Evolutionary conservation across 805 yeast genomes (phyloP).

Genomic region (Suhomyces prunicola): DNA sequence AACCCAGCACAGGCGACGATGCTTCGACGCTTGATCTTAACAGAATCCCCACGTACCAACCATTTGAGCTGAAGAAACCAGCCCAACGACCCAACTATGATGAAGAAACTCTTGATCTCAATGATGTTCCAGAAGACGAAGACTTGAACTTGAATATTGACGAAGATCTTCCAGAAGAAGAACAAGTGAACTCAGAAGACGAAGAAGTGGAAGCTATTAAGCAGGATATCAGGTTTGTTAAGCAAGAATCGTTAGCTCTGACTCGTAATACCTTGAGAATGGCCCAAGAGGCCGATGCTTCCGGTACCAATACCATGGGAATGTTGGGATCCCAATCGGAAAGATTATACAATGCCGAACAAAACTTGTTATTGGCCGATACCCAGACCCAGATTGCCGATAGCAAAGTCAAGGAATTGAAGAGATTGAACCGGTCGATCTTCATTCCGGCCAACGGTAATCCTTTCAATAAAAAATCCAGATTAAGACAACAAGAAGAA

Average conservation of each 20-base stretch:
- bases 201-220: constrained; percentile 87
- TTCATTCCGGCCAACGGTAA: constrained; percentile 75
- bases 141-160: constrained; percentile 40
- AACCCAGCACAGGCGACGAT: constrained; percentile 16
- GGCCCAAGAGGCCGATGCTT: constrained; percentile 48
- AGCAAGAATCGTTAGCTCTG: constrained; percentile 81
- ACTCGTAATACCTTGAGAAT: constrained; percentile 74
- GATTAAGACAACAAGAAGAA: constrained; percentile 72
- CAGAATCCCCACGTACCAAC: constrained; percentile 32
- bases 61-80: constrained; percentile 20
- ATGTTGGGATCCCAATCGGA: constrained; percentile 94
- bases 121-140: constrained; percentile 32
- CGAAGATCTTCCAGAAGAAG: constrained; percentile 32
- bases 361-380: constrained; percentile 69
- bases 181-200: constrained; percentile 58
- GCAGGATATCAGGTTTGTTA: constrained; percentile 76
- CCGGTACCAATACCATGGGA: constrained; percentile 71
- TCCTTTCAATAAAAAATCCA: constrained; percentile 82
- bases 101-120: constrained; percentile 31
- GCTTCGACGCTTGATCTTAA: constrained; percentile 38
- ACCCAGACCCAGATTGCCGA: constrained; percentile 82
- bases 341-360: constrained; percentile 74
- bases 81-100: constrained; percentile 14
- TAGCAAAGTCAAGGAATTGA: constrained; percentile 74
- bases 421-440: constrained; percentile 74